Evolutionary conservation across 495 filamentous ascomycete species (phyloP).

Genomic region (Clavariopsis aquatica): DNA sequence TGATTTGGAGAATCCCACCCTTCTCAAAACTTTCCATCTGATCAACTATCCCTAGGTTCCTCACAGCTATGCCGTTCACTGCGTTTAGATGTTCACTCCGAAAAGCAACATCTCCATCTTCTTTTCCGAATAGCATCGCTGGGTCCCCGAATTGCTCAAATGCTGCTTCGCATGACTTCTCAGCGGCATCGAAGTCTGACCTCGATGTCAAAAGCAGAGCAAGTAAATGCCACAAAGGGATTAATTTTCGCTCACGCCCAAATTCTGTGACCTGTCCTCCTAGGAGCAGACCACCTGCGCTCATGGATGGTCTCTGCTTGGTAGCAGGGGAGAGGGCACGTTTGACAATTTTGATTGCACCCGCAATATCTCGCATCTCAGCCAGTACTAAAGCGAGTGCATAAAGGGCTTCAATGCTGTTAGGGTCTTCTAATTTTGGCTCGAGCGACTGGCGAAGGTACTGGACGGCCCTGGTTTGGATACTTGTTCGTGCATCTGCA

Average conservation of each 20-base stretch:
- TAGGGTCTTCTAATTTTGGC: slow-evolving; percentile 60
- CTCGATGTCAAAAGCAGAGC: slow-evolving; percentile 81
- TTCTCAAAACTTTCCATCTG: slow-evolving; percentile 77
- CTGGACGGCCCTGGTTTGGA: slow-evolving; percentile 71
- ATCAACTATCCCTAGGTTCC: slow-evolving; percentile 57
- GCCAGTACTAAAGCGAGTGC: slow-evolving; percentile 76
- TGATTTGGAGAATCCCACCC: slow-evolving; percentile 79
- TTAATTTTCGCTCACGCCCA: slow-evolving; percentile 56
- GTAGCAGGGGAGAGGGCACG: slow-evolving; percentile 50
- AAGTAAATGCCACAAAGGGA: slow-evolving; percentile 82
- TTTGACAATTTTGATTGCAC: slow-evolving; percentile 76
- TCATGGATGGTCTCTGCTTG: slow-evolving; percentile 40
- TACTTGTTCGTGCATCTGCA: slow-evolving; percentile 63
- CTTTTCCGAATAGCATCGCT: slow-evolving; percentile 40
- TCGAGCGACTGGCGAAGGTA: slow-evolving; percentile 71
- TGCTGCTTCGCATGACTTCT: slow-evolving; percentile 79
- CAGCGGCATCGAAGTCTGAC: slow-evolving; percentile 79
- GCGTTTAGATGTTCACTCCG: slow-evolving; percentile 38
- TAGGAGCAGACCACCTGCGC: slow-evolving; percentile 37
- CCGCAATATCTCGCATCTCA: slow-evolving; percentile 73
- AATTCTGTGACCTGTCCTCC: slow-evolving; percentile 44
- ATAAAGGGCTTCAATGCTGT: slow-evolving; percentile 72
- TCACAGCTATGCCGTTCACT: slow-evolving; percentile 4
- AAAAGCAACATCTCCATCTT: slow-evolving; percentile 26
- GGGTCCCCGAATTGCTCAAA: slow-evolving; percentile 73